Evolutionary conservation across 257 asterid genomes (phyloP).

Genomic region (Nicotiana tomentosiformis): DNA sequence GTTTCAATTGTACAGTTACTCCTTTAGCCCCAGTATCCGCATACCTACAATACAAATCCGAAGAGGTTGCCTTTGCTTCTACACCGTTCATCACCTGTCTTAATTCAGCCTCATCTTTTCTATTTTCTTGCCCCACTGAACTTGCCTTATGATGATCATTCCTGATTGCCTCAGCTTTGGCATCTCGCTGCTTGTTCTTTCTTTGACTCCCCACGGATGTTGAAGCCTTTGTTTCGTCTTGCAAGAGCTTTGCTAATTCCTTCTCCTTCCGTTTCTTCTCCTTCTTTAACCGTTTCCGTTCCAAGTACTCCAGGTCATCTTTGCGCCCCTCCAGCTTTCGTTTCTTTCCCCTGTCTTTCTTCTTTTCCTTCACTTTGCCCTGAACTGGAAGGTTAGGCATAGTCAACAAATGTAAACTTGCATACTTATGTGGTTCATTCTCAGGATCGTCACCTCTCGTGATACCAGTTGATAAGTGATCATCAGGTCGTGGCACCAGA

Average conservation of each 20-base stretch:
- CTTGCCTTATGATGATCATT: conserved; percentile 20
- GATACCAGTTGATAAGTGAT: conserved; percentile 23
- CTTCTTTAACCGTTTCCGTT: conserved; percentile 61
- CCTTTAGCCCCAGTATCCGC: conserved; percentile 16
- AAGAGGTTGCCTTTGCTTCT: conserved; percentile 21
- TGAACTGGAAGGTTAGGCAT: conserved; percentile 13
- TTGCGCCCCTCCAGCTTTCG: conserved; percentile 37
- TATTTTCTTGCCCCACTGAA: conserved; percentile 9
- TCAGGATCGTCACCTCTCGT: conserved; percentile 27
- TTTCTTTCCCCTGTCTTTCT: conserved; percentile 48
- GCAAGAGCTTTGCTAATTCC: conserved; percentile 62
- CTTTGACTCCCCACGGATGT: conserved; percentile 12
- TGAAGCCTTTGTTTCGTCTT: conserved; percentile 30
- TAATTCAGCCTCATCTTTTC: conserved; percentile 14
- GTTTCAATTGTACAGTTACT: conserved; percentile 18
- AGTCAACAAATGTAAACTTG: conserved; percentile 26
- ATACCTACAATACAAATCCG: conserved; percentile 14
- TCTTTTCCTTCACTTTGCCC: conserved; percentile 26
- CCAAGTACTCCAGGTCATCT: conserved; percentile 54
- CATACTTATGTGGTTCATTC: conserved; percentile 31
- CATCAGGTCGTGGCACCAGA: conserved; percentile 26
- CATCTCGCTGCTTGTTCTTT: background rate
- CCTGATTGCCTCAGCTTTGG: conserved; percentile 3
- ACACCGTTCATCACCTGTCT: conserved; percentile 20
- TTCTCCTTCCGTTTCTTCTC: conserved; percentile 88